Base-by-base conservation (phyloP, 2,329 filamentous ascomycete genomes). In the Cladosporium cucumerinum region DNA sequence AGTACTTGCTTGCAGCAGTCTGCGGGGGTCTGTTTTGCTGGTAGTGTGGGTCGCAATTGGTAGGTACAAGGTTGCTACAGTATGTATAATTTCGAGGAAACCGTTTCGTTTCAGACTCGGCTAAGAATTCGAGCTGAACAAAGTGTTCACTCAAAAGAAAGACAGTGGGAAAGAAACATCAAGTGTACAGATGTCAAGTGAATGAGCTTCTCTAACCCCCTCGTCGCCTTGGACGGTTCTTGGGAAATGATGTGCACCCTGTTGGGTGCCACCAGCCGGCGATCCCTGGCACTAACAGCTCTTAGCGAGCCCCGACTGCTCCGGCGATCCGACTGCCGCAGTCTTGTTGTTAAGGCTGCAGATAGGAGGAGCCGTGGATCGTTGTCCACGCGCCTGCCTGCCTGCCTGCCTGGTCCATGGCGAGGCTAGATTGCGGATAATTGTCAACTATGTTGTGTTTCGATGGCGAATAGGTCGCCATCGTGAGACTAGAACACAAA, bases 271-370 rank as follows among this genome's bases (percentile, higher is more conserved):
- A 46, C 23, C 57, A 30, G 57, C 57, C 57, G 57, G 54, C 57
- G 57, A 49, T 60, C 57, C 57, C 39, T 49, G n/a, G 39, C 28
- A n/a, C 54, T 57, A 57, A 16, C 54, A 21, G n/a, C 26, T 52
- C 23, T 28, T 52, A 52, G 49, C 49, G 25, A 46, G 39, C 18
- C 18, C 39, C n/a, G 39, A 46, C 39, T 46, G 10, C 10, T 30
- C n/a, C 30, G 21, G 30, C 54, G 23, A 34, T 57, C 54, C 54
- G 54, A 57, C 30, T 23, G 54, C 54, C 54, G 54, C 54, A 25
- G 18, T 55, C 52, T 32, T n/a, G n/a, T 32, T n/a, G n/a, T 54
- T 57, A 57, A 57, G 54, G 54, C 54, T 57, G 54, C 54, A 57
- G 36, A 43, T 43, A 43, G 36, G 34, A 36, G 34, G 36, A 43